Conservation (phyloP, 345 rosid species). For the Melastoma malabathricum region DNA sequence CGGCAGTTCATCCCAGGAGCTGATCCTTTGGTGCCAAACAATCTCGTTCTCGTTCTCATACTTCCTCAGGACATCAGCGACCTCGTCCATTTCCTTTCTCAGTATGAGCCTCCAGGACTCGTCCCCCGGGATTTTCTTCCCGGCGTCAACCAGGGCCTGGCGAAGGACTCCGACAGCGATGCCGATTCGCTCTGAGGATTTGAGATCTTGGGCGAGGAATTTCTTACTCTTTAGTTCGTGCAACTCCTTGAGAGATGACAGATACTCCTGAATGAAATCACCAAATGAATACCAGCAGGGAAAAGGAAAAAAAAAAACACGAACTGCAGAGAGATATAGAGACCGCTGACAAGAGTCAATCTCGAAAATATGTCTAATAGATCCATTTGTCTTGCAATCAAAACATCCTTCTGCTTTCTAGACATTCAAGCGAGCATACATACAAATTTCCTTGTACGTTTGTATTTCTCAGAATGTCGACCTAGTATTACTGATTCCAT, state of each 20-base stretch:
- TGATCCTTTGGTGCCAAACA: slow-evolving; percentile 42
- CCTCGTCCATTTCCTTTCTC: slow-evolving; percentile 30
- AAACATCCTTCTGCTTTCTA: no score
- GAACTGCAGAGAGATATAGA: no score
- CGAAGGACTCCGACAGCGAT: slow-evolving; percentile 46
- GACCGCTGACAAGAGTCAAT: no score
- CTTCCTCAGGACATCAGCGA: slow-evolving; percentile 26
- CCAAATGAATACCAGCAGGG: not conserved
- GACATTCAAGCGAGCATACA: no score
- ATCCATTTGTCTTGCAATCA: no score
- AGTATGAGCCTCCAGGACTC: slow-evolving; percentile 36
- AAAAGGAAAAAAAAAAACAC: no score
- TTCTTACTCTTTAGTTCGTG: slow-evolving; percentile 55
- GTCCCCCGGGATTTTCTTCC: slow-evolving; percentile 35
- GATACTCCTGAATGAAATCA: slow-evolving; percentile 34
- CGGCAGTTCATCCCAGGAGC: slow-evolving; percentile 34
- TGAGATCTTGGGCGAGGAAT: slow-evolving; percentile 36
- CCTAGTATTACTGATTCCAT: no score
- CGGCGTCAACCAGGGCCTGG: slow-evolving; percentile 24
- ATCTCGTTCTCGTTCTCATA: slow-evolving; percentile 46
- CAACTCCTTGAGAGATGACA: slow-evolving; percentile 36
- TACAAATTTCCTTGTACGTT: no score
- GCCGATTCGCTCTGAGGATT: slow-evolving; percentile 26
- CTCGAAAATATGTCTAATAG: no score
- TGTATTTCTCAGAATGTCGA: no score